Conservation (phyloP, 371 early-diverging fungal genomes). For the Umbelopsis sp. region DNA sequence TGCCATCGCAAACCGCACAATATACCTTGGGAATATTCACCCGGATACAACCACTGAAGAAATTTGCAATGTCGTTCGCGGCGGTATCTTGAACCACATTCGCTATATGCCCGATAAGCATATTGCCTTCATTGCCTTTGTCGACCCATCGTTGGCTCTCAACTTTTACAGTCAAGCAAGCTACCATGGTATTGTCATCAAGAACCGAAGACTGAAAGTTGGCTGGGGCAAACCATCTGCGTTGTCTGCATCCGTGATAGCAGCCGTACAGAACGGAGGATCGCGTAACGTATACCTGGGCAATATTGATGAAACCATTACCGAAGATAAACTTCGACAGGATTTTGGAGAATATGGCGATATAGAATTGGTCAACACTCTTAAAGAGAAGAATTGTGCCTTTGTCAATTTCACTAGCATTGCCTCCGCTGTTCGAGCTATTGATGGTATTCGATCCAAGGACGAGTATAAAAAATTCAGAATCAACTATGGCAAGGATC, state of each 20-base stretch:
- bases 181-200: constrained; percentile 64
- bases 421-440: constrained; percentile 70
- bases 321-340: constrained; percentile 63
- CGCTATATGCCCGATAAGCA: constrained; percentile 76
- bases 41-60: constrained; percentile 78
- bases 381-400: constrained; percentile 79
- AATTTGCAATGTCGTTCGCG: constrained; percentile 84
- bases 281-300: constrained; percentile 86
- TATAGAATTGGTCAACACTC: constrained; percentile 76
- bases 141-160: constrained; percentile 69
- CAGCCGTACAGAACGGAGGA: constrained; percentile 70
- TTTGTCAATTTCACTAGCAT: constrained; percentile 85
- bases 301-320: constrained; percentile 58
- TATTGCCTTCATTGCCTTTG: constrained; percentile 84
- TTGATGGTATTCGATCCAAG: constrained; percentile 60
- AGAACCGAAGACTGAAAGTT: constrained; percentile 71
- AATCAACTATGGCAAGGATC: constrained; percentile 84
- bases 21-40: constrained; percentile 79
- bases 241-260: constrained; percentile 56
- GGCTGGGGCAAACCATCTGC: constrained; percentile 80
- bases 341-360: constrained; percentile 81
- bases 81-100: constrained; percentile 79
- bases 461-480: constrained; percentile 59
- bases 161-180: constrained; percentile 60
- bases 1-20: constrained; percentile 63